Base-by-base conservation (phyloP, 1,284 basidiomycete species). In the Tilletia caries region DNA sequence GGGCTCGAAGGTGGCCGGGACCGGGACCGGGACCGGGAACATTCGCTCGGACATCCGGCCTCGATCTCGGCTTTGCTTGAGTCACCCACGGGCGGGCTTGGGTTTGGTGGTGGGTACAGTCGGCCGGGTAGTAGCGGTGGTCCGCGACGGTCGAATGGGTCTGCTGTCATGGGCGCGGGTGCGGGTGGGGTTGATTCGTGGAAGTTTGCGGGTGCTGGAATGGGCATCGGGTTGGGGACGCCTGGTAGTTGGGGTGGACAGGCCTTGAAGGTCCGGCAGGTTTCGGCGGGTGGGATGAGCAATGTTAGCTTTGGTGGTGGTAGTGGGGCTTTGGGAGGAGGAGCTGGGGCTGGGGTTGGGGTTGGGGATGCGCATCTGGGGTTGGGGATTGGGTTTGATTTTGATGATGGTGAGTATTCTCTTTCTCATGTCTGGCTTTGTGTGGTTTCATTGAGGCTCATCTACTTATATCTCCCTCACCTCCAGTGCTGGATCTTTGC, bases 381-480 rank as follows among this genome's bases (percentile, higher is more conserved):
- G 2, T 33, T 76, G 44, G 75, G 75, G 0, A 70, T 76, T 37
- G 64, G 37, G 37, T 48, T 75, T 43, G 75, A 76, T 54, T 65
- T 76, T 25, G 75, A 76, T 27, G 75, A 76, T 68, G 73, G 46
- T 50, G 23, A 50, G 46, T 50, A 50, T n/a, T 5, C 6, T 50
- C 15, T 18, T 13, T 41, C 13, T 5, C 6, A 13, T 5, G 13
- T 41, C 13, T 41, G 13, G 37, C 13, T 41, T 41, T 5, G 5
- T 13, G 5, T 13, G 5, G 37, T 13, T 41, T 41, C 6, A 41
- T 41, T 5, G 37, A 41, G 6, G 37, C 6, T 13, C 13, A 13
- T 5, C 37, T 13, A 41, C 13, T 41, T 41, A 5, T 13, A 5
- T 41, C 37, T 41, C 37, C 13, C 37, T 41, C 13, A 13, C 13